Evolutionary conservation across 2,329 filamentous ascomycete genomes (phyloP), one percentile per base, ranked within the genome.

Genomic region (Aspergillus piperis): DNA sequence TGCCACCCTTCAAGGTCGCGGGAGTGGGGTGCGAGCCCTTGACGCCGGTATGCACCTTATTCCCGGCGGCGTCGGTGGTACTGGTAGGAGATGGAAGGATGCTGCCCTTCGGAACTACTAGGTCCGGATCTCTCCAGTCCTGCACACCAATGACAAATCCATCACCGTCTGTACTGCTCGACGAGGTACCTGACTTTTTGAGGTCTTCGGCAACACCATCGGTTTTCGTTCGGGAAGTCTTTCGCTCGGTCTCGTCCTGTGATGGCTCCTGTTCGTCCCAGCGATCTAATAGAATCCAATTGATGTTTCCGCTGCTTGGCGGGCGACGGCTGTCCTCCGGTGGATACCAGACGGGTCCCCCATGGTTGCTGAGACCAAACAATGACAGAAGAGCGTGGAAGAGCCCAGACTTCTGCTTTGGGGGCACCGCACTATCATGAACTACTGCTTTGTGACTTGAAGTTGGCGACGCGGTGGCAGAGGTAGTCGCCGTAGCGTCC

Each of bases 111-210:
- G 77, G 72, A 2, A 81, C 82, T 21, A 91, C 80, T 17, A 92
- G 78, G 71, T 92, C 90, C 5, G 90, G 89, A 72, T 95, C 91
- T 66, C 90, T 85, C 91, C 91, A 94, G 71, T 95, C 91, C 66
- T 95, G 90, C 11, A 92, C 87, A n/a, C 90, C 91, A 68, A 94
- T 93, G 48, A 90, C 83, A 71, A 93, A 94, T 59, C 83, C 85
- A 72, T 92, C 88, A 50, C 80, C 72, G 64, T 78, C 77, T 10
- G 67, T 60, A 42, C 67, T 67, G 19, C 68, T 66, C n/a, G 72
- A 63, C 8, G 67, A 62, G 32, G 67, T 62, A 7, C 68, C 70
- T 2, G 68, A 54, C 7, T 70, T 67, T 25, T 69, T 69, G 17
- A 62, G 60, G 25, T 64, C 58, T 15, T 68, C 66, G 13, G 54